Evolutionary conservation across 2,329 filamentous ascomycete species (phyloP).

Genomic region (Sporothrix brunneoviolacea): DNA sequence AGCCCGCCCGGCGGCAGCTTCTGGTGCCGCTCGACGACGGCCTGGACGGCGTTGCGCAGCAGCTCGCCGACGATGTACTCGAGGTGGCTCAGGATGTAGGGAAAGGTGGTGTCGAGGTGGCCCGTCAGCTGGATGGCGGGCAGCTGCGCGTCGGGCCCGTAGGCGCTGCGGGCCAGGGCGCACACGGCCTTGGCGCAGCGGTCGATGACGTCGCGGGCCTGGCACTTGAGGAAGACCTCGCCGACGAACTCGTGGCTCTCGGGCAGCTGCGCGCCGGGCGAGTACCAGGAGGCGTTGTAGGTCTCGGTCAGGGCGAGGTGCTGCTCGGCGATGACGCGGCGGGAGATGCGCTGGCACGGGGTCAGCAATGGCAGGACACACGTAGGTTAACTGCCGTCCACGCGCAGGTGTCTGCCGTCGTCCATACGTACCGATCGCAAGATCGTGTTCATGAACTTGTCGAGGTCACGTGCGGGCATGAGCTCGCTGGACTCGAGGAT

Average conservation of each 20-base stretch:
- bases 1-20: too few relatives aligned
- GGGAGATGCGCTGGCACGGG: conserved; percentile 68
- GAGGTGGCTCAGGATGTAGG: conserved; percentile 90
- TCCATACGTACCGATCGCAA: conserved; percentile 73
- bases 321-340: conserved; percentile 94
- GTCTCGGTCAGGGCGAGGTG: conserved; percentile 93
- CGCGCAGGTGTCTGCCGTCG: too few relatives aligned
- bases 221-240: conserved; percentile 90
- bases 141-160: conserved; percentile 62
- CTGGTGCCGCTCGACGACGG: conserved; percentile 72
- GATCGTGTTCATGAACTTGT: conserved; percentile 92
- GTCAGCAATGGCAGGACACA: conserved; percentile 11
- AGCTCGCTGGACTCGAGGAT: conserved; percentile 83
- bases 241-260: conserved; percentile 76
- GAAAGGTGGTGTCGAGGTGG: conserved; percentile 83
- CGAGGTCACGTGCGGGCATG: conserved; percentile 73
- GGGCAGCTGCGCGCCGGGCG: conserved; percentile 66
- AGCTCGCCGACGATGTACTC: conserved; percentile 97
- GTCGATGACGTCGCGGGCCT: conserved; percentile 81
- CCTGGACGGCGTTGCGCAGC: conserved; percentile 89
- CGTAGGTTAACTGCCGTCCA: too few relatives aligned
- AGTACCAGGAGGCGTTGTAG: conserved; percentile 85
- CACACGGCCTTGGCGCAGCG: conserved; percentile 72
- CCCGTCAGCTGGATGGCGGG: conserved; percentile 79
- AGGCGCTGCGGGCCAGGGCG: conserved; percentile 66